Conservation (phyloP, 192 early-diverging fungal species). For the Podochytrium sp. region DNA sequence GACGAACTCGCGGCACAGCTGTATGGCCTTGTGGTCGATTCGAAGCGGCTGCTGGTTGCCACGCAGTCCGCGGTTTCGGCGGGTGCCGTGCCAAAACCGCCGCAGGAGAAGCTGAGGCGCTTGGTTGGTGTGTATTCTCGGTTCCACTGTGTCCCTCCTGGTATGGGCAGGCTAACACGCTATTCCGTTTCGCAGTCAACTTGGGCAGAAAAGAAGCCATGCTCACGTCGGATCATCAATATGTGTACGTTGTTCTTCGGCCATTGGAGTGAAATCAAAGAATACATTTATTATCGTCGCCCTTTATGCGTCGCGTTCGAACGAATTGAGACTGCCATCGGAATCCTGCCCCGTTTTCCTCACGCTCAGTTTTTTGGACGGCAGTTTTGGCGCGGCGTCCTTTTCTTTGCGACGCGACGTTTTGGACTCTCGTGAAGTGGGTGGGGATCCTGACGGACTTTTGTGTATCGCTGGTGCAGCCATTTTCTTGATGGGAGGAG, state of each 20-base stretch:
- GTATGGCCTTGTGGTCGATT: not conserved
- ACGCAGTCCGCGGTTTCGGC: not conserved
- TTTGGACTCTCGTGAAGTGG: too few relatives aligned
- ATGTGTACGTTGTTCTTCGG: not conserved
- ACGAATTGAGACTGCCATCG: not conserved
- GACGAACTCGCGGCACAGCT: not conserved
- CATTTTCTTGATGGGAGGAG: not conserved
- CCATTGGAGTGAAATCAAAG: not conserved
- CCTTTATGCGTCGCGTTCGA: not conserved
- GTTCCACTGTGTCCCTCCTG: too few relatives aligned
- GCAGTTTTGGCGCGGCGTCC: not conserved
- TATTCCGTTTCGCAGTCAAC: not conserved
- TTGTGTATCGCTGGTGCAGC: not conserved
- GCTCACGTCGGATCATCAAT: not conserved
- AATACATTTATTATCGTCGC: not conserved
- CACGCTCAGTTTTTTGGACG: not conserved
- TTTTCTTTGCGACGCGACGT: not conserved
- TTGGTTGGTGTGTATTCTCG: not conserved
- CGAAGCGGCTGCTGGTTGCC: not conserved
- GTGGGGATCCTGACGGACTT: too few relatives aligned
- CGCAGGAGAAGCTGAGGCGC: not conserved
- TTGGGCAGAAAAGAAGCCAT: not conserved
- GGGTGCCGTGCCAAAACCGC: too few relatives aligned
- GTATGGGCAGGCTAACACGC: too few relatives aligned
- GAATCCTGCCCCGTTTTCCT: not conserved